Percentiles rank a stretch among this genome's conserved stretches.
phyloP scores from a whole-genome alignment of 2,329 filamentous ascomycete species.

The Pyricularia sp. region DNA sequence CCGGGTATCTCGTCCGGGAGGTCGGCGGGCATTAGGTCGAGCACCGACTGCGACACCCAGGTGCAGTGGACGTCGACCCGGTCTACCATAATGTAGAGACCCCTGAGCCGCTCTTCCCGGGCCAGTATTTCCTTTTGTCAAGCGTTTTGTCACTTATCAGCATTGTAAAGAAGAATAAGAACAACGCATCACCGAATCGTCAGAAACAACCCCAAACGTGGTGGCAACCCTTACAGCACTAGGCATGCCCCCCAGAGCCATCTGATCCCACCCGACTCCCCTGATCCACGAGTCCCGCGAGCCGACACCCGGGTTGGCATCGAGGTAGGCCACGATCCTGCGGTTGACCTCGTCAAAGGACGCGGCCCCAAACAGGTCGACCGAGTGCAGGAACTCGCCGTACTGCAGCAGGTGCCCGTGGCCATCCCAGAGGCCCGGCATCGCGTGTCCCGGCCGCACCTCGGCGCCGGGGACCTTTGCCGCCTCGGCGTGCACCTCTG shows the following conservation, averaged over 20 bases:
- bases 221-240: conserved; percentile 39
- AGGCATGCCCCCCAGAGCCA: conserved; percentile 54
- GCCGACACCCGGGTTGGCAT: conserved; percentile 39
- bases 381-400: conserved; percentile 56
- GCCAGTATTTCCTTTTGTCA: conserved; percentile 41
- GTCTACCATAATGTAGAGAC: conserved; percentile 59
- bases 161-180: neutral
- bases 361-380: conserved; percentile 51
- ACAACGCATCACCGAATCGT: no score
- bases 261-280: conserved; percentile 65
- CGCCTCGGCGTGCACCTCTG: conserved; percentile 26
- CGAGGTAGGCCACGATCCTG: conserved; percentile 43
- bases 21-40: conserved; percentile 46
- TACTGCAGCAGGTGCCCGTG: conserved; percentile 60
- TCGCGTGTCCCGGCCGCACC: conserved; percentile 39
- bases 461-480: conserved; percentile 17
- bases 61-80: conserved; percentile 62
- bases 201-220: neutral
- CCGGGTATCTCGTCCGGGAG: conserved; percentile 46
- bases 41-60: conserved; percentile 57
- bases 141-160: neutral
- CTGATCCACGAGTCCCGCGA: conserved; percentile 50
- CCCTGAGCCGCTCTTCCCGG: conserved; percentile 38
- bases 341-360: conserved; percentile 44
- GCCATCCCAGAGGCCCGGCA: conserved; percentile 62